Evolutionary conservation across 352 stramenopile species (phyloP), one percentile per base, ranked within the genome.

Genomic region (Phytophthora idaei): DNA sequence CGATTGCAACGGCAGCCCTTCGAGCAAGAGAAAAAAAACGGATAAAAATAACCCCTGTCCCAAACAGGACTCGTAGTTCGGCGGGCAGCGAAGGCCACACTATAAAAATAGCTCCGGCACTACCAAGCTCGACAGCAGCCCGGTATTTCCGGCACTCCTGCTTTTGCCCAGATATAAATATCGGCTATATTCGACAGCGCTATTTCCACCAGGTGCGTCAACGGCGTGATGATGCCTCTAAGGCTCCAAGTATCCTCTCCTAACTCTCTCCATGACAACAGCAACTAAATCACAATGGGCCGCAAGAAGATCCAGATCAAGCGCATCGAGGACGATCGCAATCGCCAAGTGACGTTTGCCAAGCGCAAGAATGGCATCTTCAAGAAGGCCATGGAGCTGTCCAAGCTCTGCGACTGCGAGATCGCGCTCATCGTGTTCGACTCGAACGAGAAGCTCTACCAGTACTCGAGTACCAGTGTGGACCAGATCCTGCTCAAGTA

Each of bases 301-400:
- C 84, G 86, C 71, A 94, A 94, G 81, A 94, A 94, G 76, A 94
- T 94, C 64, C 89, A 94, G 75, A 94, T 94, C 66, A 85, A 93
- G 66, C 83, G 86, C 61, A 94, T 94, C 62, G 86, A 90, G 41
- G 86, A 94, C 62, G 86, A 92, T 64, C 86, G 86, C 69, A 94
- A 94, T 66, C 86, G 86, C 15, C 84, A 93, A 56, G 81, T 94
- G 55, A 94, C 86, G 15, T 94, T 94, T 58, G 77, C 83, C 34
- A 94, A 94, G 73, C 81, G 86, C 64, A 94, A 94, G 65, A 89
- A 85, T 59, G 86, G 86, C 45, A 87, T 94, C 55, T 94, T 94
- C 67, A 94, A 94, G 74, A 94, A 94, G 57, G 86, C 86, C 55
- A 94, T 94, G 86, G 86, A 94, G 64, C 66, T 94, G 42, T 94